Evolutionary conservation across 768 basidiomycete genomes (phyloP), one percentile per base, ranked within the genome.

Genomic region (Tulasnella sp.): DNA sequence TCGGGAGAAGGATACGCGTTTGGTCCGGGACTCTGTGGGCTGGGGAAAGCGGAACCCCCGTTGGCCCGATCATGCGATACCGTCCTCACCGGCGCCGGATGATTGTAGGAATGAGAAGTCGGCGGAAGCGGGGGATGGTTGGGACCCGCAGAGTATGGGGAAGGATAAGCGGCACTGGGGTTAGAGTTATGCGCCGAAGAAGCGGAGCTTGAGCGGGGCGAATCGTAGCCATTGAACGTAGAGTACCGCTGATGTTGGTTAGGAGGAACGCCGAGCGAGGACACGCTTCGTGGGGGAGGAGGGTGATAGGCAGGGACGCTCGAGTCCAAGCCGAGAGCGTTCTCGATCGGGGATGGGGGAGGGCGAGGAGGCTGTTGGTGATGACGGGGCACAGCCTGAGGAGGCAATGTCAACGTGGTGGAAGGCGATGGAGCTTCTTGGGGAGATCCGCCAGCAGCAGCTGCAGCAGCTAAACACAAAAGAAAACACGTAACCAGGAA

Each of bases 121-220:
- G 63, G 13, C 75, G 74, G 60, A 78, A 80, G 17, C 72, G 53
- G 2, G 69, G 68, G 0, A 77, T 76, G 2, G 78, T 73, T 0
- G 78, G 78, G 1, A 77, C 75, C 0, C 79, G 73, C 0, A 76
- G 78, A 26, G 76, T 74, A 60, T 72, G 71, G 7, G 74, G 73
- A 51, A 68, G 69, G 64, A 67, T 70, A 3, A 68, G 72, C 51
- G 74, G 82, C 80, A 15, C 77, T 78, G 0, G 76, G 76, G 41
- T 83, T 72, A 0, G 78, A 72, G 0, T 81, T 77, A 0, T 80
- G 80, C 0, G 80, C 77, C 0, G 77, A 0, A 71, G 76, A 61
- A 77, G 79, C 24, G 80, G 63, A 7, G 79, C 71, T 3, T 77
- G 79, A 0, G 80, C 21, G 68, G 51, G 47, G 70, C 63, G 60